Evolutionary conservation across 2,329 filamentous ascomycete genomes (phyloP).

Genomic region (Mycosphaerelloides madeirae): DNA sequence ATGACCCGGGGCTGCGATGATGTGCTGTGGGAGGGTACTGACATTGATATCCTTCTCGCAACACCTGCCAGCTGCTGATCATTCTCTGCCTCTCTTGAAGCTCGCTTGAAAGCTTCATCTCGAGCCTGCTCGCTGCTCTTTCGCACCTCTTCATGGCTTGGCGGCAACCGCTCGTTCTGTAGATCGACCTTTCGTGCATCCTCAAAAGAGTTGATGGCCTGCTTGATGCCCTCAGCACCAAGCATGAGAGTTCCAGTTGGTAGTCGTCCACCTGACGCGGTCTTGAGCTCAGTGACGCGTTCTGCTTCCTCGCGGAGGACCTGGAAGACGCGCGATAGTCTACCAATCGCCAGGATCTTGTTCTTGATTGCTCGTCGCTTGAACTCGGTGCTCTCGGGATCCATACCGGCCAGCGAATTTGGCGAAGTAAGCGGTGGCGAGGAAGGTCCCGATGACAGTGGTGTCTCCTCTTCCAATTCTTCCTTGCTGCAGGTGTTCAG

Average conservation of each 20-base stretch:
- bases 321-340: conserved; percentile 95
- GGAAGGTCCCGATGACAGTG: conserved; percentile 63
- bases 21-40: not conserved
- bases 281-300: conserved; percentile 95
- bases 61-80: conserved; percentile 82
- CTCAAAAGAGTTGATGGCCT: conserved; percentile 94
- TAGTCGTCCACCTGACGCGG: conserved; percentile 83
- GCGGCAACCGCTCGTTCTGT: conserved; percentile 91
- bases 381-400: conserved; percentile 84
- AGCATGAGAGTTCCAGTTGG: conserved; percentile 96
- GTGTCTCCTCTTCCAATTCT: conserved; percentile 82
- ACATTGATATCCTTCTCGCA: conserved; percentile 94
- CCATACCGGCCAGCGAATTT: conserved; percentile 42
- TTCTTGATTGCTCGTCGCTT: conserved; percentile 98
- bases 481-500: conserved; percentile 99
- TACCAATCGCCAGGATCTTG: conserved; percentile 97
- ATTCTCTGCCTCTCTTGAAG: conserved; percentile 83
- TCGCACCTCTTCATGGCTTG: conserved; percentile 84
- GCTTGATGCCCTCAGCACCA: conserved; percentile 96
- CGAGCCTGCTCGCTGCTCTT: conserved; percentile 77
- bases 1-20: too few relatives aligned
- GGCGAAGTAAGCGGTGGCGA: conserved; percentile 62
- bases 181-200: conserved; percentile 95
- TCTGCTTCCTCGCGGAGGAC: conserved; percentile 96
- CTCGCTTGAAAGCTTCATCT: conserved; percentile 77